Base-by-base conservation (phyloP, 208 protist species). In the Trypanosoma caninum region DNA sequence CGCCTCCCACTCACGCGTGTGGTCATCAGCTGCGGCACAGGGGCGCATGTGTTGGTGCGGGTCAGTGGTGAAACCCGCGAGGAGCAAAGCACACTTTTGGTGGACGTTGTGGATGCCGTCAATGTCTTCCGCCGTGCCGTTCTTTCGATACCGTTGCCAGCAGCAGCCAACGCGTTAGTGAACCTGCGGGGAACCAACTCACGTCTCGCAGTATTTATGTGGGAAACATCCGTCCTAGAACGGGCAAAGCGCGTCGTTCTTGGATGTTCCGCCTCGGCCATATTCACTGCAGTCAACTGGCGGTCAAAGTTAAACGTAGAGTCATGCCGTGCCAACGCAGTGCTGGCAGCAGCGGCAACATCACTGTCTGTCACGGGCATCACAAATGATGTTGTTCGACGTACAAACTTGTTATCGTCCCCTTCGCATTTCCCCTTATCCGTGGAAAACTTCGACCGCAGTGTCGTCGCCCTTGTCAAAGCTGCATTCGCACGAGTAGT, bases 361-460 rank as follows among this genome's bases (percentile, higher is more conserved):
- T 89, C 82, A 45, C 44, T 69, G 9, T 82, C 82, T 7, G 78
- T 78, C 4, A 79, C 78, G 0, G 82, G 78, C 52, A 89, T 60
- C 18, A 82, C 76, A 5, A 74, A 48, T 11, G 65, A 48, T 25
- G 72, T 76, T 28, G 75, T 55, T 31, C 73, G 67, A 44, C 80
- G 76, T 33, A 52, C 54, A 61, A 69, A 68, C 22, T 68, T 68
- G 2, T 41, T 30, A 11, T 41, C 41, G 9, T 31, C 2, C 3
- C 4, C 28, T 2, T 9, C 18, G n/a, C n/a, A n/a, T n/a, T 16
- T n/a, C 18, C 10, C 44, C 5, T 28, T 53, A 10, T 25, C 31
- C 14, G 44, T 20, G 30, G 22, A 31, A 11, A 45, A 58, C 13
- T 16, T 16, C n/a, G 23, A 9, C 27, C 27, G 42, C 25, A 11